Base-by-base conservation (phyloP, 208 protist species). In the Blechomonas ayalai region DNA sequence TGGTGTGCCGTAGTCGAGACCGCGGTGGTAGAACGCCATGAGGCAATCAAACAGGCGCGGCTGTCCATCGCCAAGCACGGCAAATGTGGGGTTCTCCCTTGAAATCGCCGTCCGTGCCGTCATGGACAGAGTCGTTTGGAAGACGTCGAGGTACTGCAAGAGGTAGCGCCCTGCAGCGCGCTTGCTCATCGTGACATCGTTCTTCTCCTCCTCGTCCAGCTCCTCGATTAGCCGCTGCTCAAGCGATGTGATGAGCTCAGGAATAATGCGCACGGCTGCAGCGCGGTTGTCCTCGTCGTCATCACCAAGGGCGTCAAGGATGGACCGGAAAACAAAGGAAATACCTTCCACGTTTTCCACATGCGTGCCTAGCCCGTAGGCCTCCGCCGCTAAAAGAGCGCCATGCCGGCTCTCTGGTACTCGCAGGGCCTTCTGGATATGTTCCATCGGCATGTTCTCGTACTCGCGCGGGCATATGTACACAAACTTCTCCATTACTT, bases 21-120 rank as follows among this genome's bases (percentile, higher is more conserved):
- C 79, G 35, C 82, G 70, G 52, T 90, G 84, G 69, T 91, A 95
- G 53, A 90, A 83, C 10, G 65, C 40, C 76, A 91, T 88, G 44
- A 95, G 67, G 13, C 53, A 59, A 28, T 95, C 82, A 59, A 95
- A 91, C 20, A 91, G 60, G 10, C 75, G 71, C 29, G 80, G 81
- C 33, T 85, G 68, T 19, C 81, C 85, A 16, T 85, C 72, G 12
- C 56, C 77, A 22, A 95, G 71, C 5, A 90, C 72, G 43, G 27
- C 25, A 44, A 95, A 91, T 37, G 82, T 67, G 12, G 77, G 52
- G 50, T 51, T 45, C n/a, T 40, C 72, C 46, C 54, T 73, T 26
- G 47, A 49, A 20, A 88, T 57, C 34, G 59, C 66, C 15, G 73
- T 57, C 36, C 82, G 79, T 13, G 80, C 86, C 5, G 80, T 87